Evolutionary conservation across 495 filamentous ascomycete genomes (phyloP).

Genomic region (Talaromyces proteolyticus): DNA sequence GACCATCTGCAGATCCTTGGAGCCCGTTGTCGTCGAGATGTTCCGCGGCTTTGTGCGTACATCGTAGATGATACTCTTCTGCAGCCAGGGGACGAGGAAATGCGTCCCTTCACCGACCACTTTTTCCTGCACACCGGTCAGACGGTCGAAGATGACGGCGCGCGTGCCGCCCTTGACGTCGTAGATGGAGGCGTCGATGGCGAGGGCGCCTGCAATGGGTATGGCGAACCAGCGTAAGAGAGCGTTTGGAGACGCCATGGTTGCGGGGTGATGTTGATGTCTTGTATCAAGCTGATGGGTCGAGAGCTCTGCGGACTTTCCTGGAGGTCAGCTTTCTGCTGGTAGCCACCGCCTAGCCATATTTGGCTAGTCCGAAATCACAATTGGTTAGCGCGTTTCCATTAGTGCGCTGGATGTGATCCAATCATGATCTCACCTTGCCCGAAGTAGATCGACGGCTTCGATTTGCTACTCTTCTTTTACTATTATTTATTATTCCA

Average conservation of each 20-base stretch:
- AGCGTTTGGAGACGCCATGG: constrained; percentile 45
- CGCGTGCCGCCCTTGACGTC: constrained; percentile 91
- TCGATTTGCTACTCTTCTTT: background rate
- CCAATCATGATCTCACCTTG: background rate
- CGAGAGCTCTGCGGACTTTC: background rate
- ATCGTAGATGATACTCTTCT: constrained; percentile 92
- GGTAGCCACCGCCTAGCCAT: background rate
- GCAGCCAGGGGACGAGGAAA: constrained; percentile 93
- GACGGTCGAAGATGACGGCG: constrained; percentile 96
- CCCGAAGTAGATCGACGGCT: too few relatives aligned
- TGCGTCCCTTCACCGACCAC: constrained; percentile 97
- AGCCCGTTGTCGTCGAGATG: constrained; percentile 95
- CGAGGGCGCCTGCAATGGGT: constrained; percentile 55
- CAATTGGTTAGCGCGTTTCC: too few relatives aligned
- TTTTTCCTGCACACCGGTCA: constrained; percentile 86
- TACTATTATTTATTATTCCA: background rate
- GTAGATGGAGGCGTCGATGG: constrained; percentile 78
- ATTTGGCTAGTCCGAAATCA: background rate
- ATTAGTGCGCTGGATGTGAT: too few relatives aligned
- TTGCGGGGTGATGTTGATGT: constrained; percentile 25
- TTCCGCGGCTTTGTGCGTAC: constrained; percentile 96
- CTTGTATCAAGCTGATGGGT: constrained; percentile 8
- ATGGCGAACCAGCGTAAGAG: constrained; percentile 47
- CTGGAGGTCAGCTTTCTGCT: constrained; percentile 1
- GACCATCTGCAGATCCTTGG: constrained; percentile 99